Base-by-base conservation (phyloP, 768 basidiomycete species). In the Clitopilus hobsonii region DNA sequence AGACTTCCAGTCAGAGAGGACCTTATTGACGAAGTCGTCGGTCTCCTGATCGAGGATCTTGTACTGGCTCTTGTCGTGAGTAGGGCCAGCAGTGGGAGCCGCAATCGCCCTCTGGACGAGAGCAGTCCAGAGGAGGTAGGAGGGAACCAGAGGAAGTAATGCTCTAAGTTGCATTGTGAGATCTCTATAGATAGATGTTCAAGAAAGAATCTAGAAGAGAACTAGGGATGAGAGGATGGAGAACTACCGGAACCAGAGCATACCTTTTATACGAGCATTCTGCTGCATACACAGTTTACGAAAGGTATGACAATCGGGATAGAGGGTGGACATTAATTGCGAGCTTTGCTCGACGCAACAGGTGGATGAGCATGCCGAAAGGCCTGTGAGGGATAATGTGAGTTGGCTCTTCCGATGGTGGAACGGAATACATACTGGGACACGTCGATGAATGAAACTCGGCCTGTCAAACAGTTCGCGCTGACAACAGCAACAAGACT, bases 1-100 rank as follows among this genome's bases (percentile, higher is more conserved):
- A 5, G 52, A 45, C n/a, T 56, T 56, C 56, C 53, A 61, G 11
- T 57, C 54, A 0, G 51, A 16, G 13, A 62, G 55, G 18, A 57
- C 23, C 18, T 51, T 36, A 38, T 52, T 50, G 23, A 63, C 54
- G 38, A 32, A 49, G 14, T 54, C 26, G 49, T 61, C 60, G 6
- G 56, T 22, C 13, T 51, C 53, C 0, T 55, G 36, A 6, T 27
- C 52, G 38, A 61, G 58, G 30, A 61, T 23, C 23, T 30, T 49
- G 48, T 27, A 23, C 16, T 14, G n/a, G 6, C 16, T 22, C n/a
- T 23, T 49, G 48, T 13, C 27, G 22, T 49, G 13, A 3, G 32
- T 36, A 36, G n/a, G 13, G n/a, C n/a, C n/a, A n/a, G 32, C 32
- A n/a, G 32, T n/a, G 13, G 32, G 32, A 3, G 32, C 32, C n/a